Conservation (phyloP, 2,329 filamentous ascomycete species). For the Fusarium praegraminearum region DNA sequence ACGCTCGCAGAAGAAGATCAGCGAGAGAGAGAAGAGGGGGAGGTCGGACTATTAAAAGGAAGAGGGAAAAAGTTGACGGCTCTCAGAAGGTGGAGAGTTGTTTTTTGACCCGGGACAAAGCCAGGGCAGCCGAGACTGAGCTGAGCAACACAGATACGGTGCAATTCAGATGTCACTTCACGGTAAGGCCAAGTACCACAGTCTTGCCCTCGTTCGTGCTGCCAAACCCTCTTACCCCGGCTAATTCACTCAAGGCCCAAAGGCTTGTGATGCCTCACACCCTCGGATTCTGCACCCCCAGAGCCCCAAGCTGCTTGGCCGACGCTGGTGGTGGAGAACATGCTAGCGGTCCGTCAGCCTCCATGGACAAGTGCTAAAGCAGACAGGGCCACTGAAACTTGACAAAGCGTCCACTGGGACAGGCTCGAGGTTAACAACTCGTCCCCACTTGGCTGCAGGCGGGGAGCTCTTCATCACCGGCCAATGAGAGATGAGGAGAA, state of each 20-base stretch:
- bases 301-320: conserved; percentile 28
- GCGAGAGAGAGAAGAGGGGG: conserved; percentile 35
- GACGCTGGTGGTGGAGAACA: conserved; percentile 16
- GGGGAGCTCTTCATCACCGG: not conserved
- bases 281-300: conserved; percentile 15
- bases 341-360: conserved; percentile 11
- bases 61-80: conserved; percentile 34
- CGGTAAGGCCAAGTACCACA: conserved; percentile 36
- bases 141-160: conserved; percentile 36
- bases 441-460: conserved; percentile 18
- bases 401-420: conserved; percentile 20
- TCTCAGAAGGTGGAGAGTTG: conserved; percentile 45
- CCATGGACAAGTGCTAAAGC: conserved; percentile 20
- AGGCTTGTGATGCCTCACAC: conserved; percentile 16
- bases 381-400: conserved; percentile 23
- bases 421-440: not conserved
- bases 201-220: conserved; percentile 13
- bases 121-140: conserved; percentile 43
- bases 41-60: conserved; percentile 48
- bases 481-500: conserved; percentile 42
- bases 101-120: conserved; percentile 43
- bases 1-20: conserved; percentile 41
- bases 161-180: conserved; percentile 34
- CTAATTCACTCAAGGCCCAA: conserved; percentile 28
- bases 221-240: conserved; percentile 26